These are phyloP conservation scores for Pterula multifida DNA, from an alignment of 1,284 basidiomycete genomes.

Conservation along the genomic window DNA sequence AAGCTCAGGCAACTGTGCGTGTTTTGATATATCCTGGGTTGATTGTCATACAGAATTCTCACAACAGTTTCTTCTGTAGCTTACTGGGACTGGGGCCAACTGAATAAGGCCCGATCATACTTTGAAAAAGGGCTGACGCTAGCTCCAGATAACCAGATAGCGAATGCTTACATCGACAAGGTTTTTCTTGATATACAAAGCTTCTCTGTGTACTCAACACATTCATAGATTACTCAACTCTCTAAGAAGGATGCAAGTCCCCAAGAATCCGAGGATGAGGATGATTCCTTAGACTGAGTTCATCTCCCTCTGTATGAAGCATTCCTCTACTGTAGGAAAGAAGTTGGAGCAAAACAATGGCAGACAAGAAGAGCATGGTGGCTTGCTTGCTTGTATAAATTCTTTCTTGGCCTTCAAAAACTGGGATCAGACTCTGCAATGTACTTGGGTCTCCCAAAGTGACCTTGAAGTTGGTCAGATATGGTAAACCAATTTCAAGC, in stretches of 20 bases:
- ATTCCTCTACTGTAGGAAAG: neutral
- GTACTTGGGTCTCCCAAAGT: too few species aligned
- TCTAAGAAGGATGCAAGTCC: neutral
- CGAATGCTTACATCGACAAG: constrained; percentile 38
- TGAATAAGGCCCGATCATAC: constrained; percentile 51
- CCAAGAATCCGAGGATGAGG: neutral
- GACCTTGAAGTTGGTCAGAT: too few species aligned
- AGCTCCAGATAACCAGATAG: constrained; percentile 46
- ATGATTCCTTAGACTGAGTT: too few species aligned
- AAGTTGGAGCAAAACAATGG: too few species aligned
- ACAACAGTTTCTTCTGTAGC: constrained; percentile 3
- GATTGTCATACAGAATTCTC: neutral
- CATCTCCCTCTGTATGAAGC: too few species aligned
- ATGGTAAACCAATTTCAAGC: too few species aligned
- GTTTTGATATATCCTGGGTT: too few species aligned
- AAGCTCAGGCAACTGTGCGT: neutral
- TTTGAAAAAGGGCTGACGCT: constrained; percentile 48
- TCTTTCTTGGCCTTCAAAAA: too few species aligned
- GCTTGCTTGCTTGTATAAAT: too few species aligned
- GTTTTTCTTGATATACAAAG: constrained; percentile 18
- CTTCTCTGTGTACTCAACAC: neutral
- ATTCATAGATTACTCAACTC: neutral
- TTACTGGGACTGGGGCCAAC: constrained; percentile 21
- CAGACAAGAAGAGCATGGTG: too few species aligned
- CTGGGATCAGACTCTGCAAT: too few species aligned